Conservation (phyloP, 1,139 yeast genomes). For the Nematodospora anomalae region DNA sequence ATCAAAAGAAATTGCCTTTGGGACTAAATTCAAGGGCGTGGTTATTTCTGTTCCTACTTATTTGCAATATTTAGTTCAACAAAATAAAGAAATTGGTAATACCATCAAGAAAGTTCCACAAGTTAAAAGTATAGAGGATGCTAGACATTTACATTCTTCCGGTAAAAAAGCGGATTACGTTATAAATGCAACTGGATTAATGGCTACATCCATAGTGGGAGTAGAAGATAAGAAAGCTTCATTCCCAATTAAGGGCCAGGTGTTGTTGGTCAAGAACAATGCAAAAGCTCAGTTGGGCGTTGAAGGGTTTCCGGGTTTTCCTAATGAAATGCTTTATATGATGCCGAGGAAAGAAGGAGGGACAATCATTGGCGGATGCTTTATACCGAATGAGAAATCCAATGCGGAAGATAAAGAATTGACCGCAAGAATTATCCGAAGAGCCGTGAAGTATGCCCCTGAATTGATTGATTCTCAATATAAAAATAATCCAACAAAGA, state of each 20-base stretch:
- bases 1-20: constrained; percentile 33
- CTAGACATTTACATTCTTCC: constrained; percentile 23
- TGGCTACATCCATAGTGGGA: constrained; percentile 34
- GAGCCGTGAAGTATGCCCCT: constrained; percentile 47
- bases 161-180: constrained; percentile 36
- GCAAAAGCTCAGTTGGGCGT: constrained; percentile 29
- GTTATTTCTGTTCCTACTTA: constrained; percentile 53
- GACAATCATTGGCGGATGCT: constrained; percentile 52
- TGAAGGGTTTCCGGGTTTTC: constrained; percentile 30
- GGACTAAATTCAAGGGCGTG: constrained; percentile 46
- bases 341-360: constrained; percentile 60
- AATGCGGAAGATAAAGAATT: constrained; percentile 34
- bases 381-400: constrained; percentile 24
- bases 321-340: constrained; percentile 43
- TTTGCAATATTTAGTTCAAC: constrained; percentile 43
- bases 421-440: constrained; percentile 35
- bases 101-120: constrained; percentile 28
- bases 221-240: constrained; percentile 28
- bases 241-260: constrained; percentile 41
- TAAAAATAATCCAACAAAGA: constrained; percentile 32
- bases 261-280: constrained; percentile 39
- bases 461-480: constrained; percentile 35
- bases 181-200: constrained; percentile 47
- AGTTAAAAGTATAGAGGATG: constrained; percentile 28
- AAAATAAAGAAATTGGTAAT: constrained; percentile 41